phyloP scores from a whole-genome alignment of 2,329 filamentous ascomycete species.

The Penicillium sp. region DNA sequence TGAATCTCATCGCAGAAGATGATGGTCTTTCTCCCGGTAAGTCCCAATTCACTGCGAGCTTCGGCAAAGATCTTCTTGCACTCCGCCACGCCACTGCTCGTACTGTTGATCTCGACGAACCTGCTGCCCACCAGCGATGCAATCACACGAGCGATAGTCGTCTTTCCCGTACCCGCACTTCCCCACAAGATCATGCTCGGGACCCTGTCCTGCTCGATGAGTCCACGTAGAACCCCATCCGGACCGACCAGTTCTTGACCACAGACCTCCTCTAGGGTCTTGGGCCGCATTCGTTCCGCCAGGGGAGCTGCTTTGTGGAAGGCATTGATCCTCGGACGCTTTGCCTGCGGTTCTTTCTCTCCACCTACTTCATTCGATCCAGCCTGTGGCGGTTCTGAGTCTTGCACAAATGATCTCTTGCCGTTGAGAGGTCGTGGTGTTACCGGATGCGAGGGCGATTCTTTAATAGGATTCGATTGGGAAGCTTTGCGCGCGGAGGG shows the following conservation, averaged over 20 bases:
- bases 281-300: slow-evolving; percentile 90
- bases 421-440: slow-evolving; percentile 29
- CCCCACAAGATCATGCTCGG: slow-evolving; percentile 93
- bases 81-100: slow-evolving; percentile 81
- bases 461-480: slow-evolving; percentile 25
- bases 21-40: slow-evolving; percentile 89
- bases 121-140: slow-evolving; percentile 77
- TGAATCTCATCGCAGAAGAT: slow-evolving; percentile 98
- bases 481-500: slow-evolving; percentile 49
- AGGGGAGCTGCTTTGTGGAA: slow-evolving; percentile 75
- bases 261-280: slow-evolving; percentile 78
- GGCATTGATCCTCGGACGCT: slow-evolving; percentile 66
- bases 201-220: slow-evolving; percentile 83
- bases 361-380: slow-evolving; percentile 24
- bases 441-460: slow-evolving; percentile 26
- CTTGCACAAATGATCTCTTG: slow-evolving; percentile 35
- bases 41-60: slow-evolving; percentile 72
- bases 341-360: slow-evolving; percentile 49
- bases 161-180: slow-evolving; percentile 52
- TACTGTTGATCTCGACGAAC: slow-evolving; percentile 96
- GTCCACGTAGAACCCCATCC: slow-evolving; percentile 76
- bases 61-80: slow-evolving; percentile 91
- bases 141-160: slow-evolving; percentile 83
- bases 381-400: slow-evolving; percentile 23
- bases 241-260: slow-evolving; percentile 90